phyloP scores from a whole-genome alignment of 768 basidiomycete genomes.

The Tubosaeta brunneosetosa region DNA sequence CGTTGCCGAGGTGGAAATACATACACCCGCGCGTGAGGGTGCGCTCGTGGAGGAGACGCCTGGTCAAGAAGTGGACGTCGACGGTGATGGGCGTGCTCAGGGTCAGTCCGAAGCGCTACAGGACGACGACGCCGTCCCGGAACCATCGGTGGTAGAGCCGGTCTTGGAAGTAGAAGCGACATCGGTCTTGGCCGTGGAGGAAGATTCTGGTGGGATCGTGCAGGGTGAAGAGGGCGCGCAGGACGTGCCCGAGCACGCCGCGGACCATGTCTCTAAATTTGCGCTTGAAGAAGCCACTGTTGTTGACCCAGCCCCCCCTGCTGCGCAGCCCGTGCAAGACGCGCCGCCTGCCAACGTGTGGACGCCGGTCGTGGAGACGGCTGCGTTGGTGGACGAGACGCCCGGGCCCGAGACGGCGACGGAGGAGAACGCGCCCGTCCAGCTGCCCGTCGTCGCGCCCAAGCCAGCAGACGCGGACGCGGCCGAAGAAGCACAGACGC shows the following conservation, averaged over 20 bases:
- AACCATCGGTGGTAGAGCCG: conserved; percentile 5
- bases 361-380: neutral
- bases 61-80: conserved; percentile 3
- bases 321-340: neutral
- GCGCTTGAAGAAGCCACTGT: neutral
- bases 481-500: neutral
- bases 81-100: neutral
- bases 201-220: neutral
- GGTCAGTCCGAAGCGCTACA: neutral
- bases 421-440: neutral
- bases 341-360: neutral
- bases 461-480: neutral
- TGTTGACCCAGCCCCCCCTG: neutral
- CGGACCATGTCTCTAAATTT: conserved; percentile 2
- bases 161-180: neutral
- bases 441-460: neutral
- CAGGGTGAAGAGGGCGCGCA: neutral
- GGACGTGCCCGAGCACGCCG: neutral
- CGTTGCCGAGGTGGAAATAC: conserved; percentile 11
- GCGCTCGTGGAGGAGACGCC: conserved; percentile 17
- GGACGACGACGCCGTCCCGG: neutral
- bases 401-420: neutral
- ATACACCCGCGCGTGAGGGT: conserved; percentile 11
- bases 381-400: conserved; percentile 6
- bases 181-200: neutral